These are phyloP conservation scores for Solanum ossicruentum DNA, from an alignment of 257 asterid species.

Conservation along the genomic window DNA sequence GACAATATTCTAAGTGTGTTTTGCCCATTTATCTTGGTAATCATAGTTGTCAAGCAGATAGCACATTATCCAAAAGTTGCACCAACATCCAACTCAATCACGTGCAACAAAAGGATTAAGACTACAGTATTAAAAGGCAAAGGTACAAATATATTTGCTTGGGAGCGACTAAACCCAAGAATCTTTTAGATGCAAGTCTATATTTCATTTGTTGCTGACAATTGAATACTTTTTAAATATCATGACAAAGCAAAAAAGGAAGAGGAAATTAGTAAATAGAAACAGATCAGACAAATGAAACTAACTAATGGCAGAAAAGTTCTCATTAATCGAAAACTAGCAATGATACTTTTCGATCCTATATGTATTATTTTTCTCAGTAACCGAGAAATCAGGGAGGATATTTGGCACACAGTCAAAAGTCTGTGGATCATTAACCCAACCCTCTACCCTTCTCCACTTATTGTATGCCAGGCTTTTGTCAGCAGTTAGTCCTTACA, in stretches of 20 bases:
- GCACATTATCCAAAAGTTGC: neutral
- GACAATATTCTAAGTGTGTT: neutral
- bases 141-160: neutral
- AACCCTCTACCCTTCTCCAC: neutral
- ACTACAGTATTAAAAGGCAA: neutral
- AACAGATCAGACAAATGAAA: neutral
- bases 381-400: neutral
- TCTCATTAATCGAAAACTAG: neutral
- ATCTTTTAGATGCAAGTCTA: neutral
- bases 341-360: neutral
- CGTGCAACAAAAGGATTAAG: neutral
- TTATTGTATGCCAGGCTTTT: neutral
- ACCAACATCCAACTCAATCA: neutral
- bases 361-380: neutral
- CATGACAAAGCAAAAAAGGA: neutral
- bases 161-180: neutral
- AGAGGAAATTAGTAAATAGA: neutral
- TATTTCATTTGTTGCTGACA: neutral
- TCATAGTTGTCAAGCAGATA: neutral
- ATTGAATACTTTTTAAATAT: neutral
- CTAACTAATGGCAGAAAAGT: neutral
- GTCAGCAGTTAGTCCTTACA: neutral
- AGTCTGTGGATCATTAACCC: neutral
- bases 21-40: neutral
- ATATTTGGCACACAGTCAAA: neutral